Conservation (phyloP, 1,139 yeast species). For the Geotrichum reessii region DNA sequence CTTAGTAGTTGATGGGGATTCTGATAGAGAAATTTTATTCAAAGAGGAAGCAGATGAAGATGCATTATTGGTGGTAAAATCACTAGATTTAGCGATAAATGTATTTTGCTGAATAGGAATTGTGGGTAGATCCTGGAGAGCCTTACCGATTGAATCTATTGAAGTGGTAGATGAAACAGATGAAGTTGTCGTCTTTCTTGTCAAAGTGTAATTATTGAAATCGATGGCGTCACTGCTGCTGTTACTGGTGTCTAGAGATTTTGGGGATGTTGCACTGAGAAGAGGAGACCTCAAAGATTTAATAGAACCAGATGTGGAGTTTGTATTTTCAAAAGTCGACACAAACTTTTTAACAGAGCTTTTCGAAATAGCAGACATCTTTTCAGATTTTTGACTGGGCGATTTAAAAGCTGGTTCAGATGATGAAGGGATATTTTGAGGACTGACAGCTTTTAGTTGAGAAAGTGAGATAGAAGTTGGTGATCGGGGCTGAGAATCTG, state of each 20-base stretch:
- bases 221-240: background rate
- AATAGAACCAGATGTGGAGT: background rate
- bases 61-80: background rate
- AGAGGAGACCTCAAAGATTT: background rate
- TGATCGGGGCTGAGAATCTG: background rate
- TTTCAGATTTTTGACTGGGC: background rate
- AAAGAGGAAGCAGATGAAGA: background rate
- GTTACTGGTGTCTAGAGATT: background rate
- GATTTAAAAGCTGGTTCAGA: background rate
- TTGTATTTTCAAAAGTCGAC: conserved; percentile 4
- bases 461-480: background rate
- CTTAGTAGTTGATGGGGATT: background rate
- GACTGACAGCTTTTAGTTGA: background rate
- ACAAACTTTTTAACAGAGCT: conserved; percentile 10
- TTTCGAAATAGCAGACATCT: background rate
- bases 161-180: conserved; percentile 5
- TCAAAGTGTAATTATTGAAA: background rate
- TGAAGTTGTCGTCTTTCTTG: conserved; percentile 1
- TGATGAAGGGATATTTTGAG: background rate
- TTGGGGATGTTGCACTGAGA: background rate
- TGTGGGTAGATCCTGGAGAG: background rate
- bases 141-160: conserved; percentile 5
- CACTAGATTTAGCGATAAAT: background rate
- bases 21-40: background rate
- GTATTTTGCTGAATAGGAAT: conserved; percentile 4